phyloP scores from a whole-genome alignment of 169 alveolate species.

The Plasmodium vivax region DNA sequence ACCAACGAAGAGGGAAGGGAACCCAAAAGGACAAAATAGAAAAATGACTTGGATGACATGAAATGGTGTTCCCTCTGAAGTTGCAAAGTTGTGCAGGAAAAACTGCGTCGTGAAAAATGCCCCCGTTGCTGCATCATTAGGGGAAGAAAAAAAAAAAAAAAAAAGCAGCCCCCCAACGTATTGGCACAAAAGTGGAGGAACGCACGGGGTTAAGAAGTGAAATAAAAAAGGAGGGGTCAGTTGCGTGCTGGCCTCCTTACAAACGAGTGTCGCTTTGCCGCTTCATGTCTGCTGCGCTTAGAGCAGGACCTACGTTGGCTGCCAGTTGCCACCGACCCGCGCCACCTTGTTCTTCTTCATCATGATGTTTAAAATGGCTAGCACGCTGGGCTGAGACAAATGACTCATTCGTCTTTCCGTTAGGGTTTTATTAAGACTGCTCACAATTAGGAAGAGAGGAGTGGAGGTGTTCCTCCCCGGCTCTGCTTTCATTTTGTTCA shows the following conservation, averaged over 20 bases:
- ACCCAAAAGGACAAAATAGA: neutral
- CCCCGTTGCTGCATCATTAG: neutral
- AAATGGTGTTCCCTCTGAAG: neutral
- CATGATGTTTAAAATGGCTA: slow-evolving; percentile 63
- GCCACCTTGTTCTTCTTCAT: slow-evolving; percentile 37
- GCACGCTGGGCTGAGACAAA: slow-evolving; percentile 23
- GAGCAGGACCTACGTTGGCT: neutral
- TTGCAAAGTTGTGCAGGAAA: neutral
- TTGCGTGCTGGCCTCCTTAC: neutral
- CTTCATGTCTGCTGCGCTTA: neutral
- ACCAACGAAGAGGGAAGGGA: neutral
- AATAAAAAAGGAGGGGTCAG: neutral
- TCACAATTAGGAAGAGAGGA: slow-evolving; percentile 51
- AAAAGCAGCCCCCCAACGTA: neutral
- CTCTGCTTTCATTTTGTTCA: slow-evolving; percentile 65
- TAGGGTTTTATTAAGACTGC: slow-evolving; percentile 33
- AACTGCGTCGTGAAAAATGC: neutral
- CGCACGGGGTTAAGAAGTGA: neutral
- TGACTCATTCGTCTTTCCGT: slow-evolving; percentile 14
- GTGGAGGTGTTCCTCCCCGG: slow-evolving; percentile 69
- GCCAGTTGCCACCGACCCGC: slow-evolving; percentile 71
- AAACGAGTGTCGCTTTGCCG: neutral
- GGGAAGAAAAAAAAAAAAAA: no score
- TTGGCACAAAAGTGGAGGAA: neutral
- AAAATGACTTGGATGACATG: neutral